Evolutionary conservation across 2,329 filamentous ascomycete genomes (phyloP).

Genomic region (Trichocomaceae sp.): DNA sequence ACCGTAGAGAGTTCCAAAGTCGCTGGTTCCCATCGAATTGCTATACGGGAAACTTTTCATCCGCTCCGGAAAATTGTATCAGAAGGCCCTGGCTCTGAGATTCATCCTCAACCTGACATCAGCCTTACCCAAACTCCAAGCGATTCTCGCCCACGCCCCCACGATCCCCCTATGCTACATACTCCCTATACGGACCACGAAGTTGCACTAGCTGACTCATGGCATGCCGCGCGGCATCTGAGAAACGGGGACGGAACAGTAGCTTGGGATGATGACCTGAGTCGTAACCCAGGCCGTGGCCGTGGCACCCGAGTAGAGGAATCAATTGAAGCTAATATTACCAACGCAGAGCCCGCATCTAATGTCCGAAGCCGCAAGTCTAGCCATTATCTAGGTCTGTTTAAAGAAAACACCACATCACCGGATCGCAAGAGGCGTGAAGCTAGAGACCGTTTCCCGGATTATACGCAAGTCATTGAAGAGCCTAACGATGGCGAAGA

Average conservation of each 20-base stretch:
- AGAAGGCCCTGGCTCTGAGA: conserved; percentile 21
- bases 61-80: conserved; percentile 20
- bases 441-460: conserved; percentile 35
- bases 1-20: conserved; percentile 17
- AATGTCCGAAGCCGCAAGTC: conserved; percentile 58
- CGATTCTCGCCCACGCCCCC: conserved; percentile 19
- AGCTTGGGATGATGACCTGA: conserved; percentile 21
- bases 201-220: conserved; percentile 16
- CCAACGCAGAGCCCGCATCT: conserved; percentile 49
- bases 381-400: conserved; percentile 59
- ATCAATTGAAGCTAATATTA: conserved; percentile 57
- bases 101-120: neutral
- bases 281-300: conserved; percentile 38
- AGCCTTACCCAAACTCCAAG: conserved; percentile 20
- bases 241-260: conserved; percentile 20
- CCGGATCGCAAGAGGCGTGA: conserved; percentile 48
- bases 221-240: conserved; percentile 15
- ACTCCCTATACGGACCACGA: conserved; percentile 16
- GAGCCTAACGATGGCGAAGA: conserved; percentile 3
- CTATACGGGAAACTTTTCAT: conserved; percentile 18
- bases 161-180: conserved; percentile 19
- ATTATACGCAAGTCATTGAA: conserved; percentile 26
- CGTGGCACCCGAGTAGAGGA: conserved; percentile 50
- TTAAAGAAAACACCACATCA: conserved; percentile 55
- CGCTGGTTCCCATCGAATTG: conserved; percentile 12